These are phyloP conservation scores for Vitis hybrid DNA, from an alignment of 177 flowering plant genomes.

Conservation along the genomic window DNA sequence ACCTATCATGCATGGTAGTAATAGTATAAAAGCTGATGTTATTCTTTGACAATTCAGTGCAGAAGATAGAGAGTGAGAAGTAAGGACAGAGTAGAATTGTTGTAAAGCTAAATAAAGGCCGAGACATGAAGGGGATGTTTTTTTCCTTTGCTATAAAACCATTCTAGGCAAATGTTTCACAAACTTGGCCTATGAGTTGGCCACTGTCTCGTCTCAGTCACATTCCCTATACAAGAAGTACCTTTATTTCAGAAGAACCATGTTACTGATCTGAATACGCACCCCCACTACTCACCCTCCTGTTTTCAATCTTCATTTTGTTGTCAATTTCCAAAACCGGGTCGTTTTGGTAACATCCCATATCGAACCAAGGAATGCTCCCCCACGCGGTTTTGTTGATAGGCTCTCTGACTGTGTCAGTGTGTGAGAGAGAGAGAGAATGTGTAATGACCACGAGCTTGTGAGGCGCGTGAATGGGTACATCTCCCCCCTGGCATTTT, in stretches of 20 bases:
- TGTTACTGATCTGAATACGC: neutral
- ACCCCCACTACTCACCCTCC: neutral
- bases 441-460: too few relatives aligned
- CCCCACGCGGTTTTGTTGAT: too few relatives aligned
- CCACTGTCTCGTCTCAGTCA: constrained; percentile 23
- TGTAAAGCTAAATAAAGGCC: constrained; percentile 22
- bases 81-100: constrained; percentile 13
- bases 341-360: too few relatives aligned
- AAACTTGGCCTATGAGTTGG: neutral
- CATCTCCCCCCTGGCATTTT: too few relatives aligned
- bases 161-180: constrained; percentile 19
- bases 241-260: constrained; percentile 7
- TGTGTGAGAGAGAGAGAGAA: too few relatives aligned
- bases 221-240: constrained; percentile 16
- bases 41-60: constrained; percentile 3
- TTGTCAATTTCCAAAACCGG: too few relatives aligned
- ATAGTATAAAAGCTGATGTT: neutral
- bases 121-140: constrained; percentile 21
- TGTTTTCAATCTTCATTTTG: neutral
- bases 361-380: too few relatives aligned
- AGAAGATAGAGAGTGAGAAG: constrained; percentile 15
- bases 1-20: neutral
- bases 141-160: neutral
- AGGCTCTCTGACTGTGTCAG: too few relatives aligned
- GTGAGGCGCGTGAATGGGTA: too few relatives aligned